Evolutionary conservation across 768 basidiomycete genomes (phyloP).

Genomic region (Auriscalpium orientale): DNA sequence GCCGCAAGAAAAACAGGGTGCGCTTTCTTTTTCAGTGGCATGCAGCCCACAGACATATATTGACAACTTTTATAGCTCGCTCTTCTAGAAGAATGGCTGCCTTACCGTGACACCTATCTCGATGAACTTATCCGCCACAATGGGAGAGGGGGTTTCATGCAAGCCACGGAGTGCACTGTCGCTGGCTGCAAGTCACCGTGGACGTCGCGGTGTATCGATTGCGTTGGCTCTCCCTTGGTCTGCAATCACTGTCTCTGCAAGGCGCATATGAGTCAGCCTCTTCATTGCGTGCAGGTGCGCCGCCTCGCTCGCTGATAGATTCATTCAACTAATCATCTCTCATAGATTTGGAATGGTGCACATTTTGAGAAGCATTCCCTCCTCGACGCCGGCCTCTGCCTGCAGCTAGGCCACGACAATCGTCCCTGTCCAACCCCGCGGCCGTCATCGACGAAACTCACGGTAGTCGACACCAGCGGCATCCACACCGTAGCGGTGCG

Average conservation of each 20-base stretch:
- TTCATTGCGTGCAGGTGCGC: not conserved
- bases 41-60: too few relatives aligned
- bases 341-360: not conserved
- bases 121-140: too few relatives aligned
- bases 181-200: too few relatives aligned
- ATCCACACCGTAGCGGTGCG: not conserved
- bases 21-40: not conserved
- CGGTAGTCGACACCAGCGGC: not conserved
- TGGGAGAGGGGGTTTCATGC: too few relatives aligned
- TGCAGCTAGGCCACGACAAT: not conserved
- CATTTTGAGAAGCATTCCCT: not conserved
- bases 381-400: not conserved
- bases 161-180: too few relatives aligned
- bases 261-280: not conserved
- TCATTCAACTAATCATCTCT: too few relatives aligned
- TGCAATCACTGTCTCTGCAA: not conserved
- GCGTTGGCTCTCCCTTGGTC: not conserved
- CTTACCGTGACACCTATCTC: too few relatives aligned
- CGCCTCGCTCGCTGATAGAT: not conserved
- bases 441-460: not conserved
- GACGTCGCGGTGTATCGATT: not conserved
- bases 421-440: not conserved
- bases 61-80: too few relatives aligned
- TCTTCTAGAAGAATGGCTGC: too few relatives aligned
- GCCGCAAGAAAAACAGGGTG: not conserved